Base-by-base conservation (phyloP, 345 rosid genomes). In the Populus euphratica region DNA sequence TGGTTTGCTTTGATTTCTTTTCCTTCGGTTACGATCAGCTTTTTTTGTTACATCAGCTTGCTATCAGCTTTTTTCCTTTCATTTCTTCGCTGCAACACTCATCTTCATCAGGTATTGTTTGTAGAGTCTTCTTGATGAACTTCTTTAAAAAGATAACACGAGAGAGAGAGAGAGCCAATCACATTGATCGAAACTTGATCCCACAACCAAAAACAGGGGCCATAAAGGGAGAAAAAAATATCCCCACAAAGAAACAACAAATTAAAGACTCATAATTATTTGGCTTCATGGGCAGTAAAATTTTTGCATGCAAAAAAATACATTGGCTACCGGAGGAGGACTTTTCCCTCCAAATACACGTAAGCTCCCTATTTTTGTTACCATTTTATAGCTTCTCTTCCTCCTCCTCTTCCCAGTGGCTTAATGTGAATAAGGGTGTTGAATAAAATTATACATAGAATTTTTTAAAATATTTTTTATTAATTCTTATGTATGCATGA, bases 181-280 rank as follows among this genome's bases (percentile, higher is more conserved):
- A 76, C 69, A 79, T 49, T 66, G 83, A 76, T 79, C 72, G 69
- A 79, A 79, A 75, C 77, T 56, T 80, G 86, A 81, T 85, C 90
- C 87, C 86, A 85, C 86, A 62, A 62, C 52, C 79, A 75, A 62
- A 71, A 66, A 54, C 39, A 79, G 79, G 90, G 90, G 81, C 88
- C 90, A 83, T 54, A 64, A 80, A 62, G 65, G 36, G 1, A 20
- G 2, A 2, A 69, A 73, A 74, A 83, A 78, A 69, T 62, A 83
- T 52, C 73, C 80, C 66, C 81, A 73, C 80, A 77, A 80, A 73
- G 73, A 72, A 79, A 84, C 86, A 79, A 84, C 86, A 86, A 82
- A 62, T 62, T 25, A 62, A 78, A 72, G 68, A 47, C 77, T 81
- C 77, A 80, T 85, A 87, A 86, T 84, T 83, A 73, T 39, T 21